Conservation (phyloP, 2,329 filamentous ascomycete genomes). For the Samsoniella hepiali region DNA sequence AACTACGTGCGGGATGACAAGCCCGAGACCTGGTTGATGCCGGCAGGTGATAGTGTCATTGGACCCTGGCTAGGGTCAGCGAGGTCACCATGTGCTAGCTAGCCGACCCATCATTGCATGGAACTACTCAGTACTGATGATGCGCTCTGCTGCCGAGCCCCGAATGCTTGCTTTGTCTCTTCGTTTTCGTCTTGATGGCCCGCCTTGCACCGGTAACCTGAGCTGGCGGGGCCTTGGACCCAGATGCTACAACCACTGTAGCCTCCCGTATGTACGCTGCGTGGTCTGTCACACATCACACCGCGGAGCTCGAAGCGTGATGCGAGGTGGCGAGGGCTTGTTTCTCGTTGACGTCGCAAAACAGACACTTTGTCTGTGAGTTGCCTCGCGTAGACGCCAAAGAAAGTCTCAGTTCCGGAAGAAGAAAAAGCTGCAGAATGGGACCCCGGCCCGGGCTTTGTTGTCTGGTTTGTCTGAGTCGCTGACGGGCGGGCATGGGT, state of each 20-base stretch:
- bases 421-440: not conserved
- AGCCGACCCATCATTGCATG: slow-evolving; percentile 2
- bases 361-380: not conserved
- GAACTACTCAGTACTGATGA: not conserved
- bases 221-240: not conserved
- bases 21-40: slow-evolving; percentile 3
- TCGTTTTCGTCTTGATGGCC: too few species aligned
- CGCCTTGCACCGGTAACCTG: too few species aligned
- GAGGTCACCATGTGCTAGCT: not conserved
- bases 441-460: not conserved
- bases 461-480: not conserved
- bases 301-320: not conserved
- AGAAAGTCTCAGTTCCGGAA: slow-evolving; percentile 2
- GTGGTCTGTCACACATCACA: not conserved
- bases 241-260: not conserved
- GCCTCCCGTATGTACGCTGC: not conserved
- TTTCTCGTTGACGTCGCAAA: too few species aligned
- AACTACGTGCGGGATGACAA: not conserved
- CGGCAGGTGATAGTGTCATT: slow-evolving; percentile 1
- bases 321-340: not conserved
- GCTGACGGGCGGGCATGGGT: not conserved
- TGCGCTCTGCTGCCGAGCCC: not conserved
- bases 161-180: not conserved
- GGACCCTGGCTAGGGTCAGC: not conserved
- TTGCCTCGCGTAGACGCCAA: not conserved